phyloP scores from a whole-genome alignment of 306 rosid species.

The Gleditsia sinensis region DNA sequence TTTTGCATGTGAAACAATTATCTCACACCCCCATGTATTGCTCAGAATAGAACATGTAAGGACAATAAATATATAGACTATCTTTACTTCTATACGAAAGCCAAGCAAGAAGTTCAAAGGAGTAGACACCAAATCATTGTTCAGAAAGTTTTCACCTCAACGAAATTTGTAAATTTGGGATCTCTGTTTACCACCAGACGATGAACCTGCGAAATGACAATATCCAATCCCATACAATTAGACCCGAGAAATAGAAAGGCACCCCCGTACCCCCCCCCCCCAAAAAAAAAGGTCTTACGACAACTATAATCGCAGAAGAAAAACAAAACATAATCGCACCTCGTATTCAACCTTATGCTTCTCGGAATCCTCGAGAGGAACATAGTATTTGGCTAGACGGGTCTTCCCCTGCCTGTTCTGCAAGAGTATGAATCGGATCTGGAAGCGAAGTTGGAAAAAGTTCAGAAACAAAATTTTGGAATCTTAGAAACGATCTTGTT shows the following conservation, averaged over 20 bases:
- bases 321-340: slow-evolving; percentile 49
- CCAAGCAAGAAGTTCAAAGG: neutral
- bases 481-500: neutral
- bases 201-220: slow-evolving; percentile 65
- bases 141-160: slow-evolving; percentile 58
- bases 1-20: neutral
- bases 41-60: neutral
- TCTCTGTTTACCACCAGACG: slow-evolving; percentile 98
- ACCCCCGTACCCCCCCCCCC: too few species aligned
- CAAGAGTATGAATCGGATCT: slow-evolving; percentile 96
- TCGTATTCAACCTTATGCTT: slow-evolving; percentile 99
- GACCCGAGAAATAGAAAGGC: neutral
- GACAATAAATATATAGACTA: neutral
- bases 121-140: neutral
- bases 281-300: neutral
- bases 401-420: slow-evolving; percentile 90
- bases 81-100: neutral
- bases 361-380: slow-evolving; percentile 80
- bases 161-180: slow-evolving; percentile 91
- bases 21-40: neutral
- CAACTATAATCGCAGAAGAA: neutral
- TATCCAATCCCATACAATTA: neutral
- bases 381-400: slow-evolving; percentile 71
- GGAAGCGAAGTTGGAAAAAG: slow-evolving; percentile 41
- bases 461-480: neutral